Evolutionary conservation across 78 protist species (phyloP), one percentile per base, ranked within the genome.

Genomic region (Anaeramoeba flamelloides): DNA sequence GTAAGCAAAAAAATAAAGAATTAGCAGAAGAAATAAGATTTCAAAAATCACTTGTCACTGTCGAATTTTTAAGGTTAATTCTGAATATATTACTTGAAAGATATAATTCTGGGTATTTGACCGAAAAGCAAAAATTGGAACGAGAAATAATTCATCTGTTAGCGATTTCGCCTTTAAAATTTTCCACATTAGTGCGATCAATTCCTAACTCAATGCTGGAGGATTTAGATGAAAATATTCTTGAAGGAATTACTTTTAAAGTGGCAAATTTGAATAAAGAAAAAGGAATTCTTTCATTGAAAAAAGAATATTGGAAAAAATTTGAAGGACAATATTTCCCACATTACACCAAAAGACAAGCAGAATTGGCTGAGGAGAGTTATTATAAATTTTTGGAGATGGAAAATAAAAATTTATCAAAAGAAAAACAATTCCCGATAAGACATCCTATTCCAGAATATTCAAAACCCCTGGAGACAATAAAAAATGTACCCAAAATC

Each of bases 281-380:
- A 53, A 8, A 53, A 53, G 34, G 17, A 26, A 53, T 17, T 26
- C 17, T 53, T 53, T 53, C 69, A 26, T 17, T 53, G 8, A 53
- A 53, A 53, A 8, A 8, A 53, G 69, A 53, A 53, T 53, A 26
- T 53, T 53, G 69, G 69, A 53, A 53, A 53, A 17, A 53, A 53
- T 53, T 53, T 53, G 69, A 53, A 53, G 69, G 69, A 26, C 69
- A 53, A 53, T 53, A 53, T 53, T 53, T 53, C 69, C 69, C 69
- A 26, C 69, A 53, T 53, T 53, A 26, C 17, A 53, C 69, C 8
- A 8, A 53, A 53, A 53, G 17, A 53, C 34, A 26, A 53, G 8
- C 69, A 8, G 34, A 53, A 53, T 26, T 26, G 17, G 69, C 69
- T 53, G 69, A 53, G 17, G 69, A 53, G 17, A 53, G 17, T 53